These are phyloP conservation scores for Plasmodium gonderi DNA, from an alignment of 169 alveolate genomes.

Conservation along the genomic window DNA sequence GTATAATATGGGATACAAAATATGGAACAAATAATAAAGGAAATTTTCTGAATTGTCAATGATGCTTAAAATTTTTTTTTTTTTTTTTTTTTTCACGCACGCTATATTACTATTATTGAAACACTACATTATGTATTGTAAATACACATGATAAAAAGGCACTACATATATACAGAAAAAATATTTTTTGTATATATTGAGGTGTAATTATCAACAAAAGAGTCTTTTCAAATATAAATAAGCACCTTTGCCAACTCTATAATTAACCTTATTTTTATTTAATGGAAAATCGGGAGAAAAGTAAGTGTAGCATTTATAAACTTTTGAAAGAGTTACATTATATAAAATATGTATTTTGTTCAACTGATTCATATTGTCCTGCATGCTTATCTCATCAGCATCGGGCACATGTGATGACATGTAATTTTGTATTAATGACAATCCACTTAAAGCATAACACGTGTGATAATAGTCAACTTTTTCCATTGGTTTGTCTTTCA, in stretches of 20 bases:
- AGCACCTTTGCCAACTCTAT: slow-evolving; percentile 68
- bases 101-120: not conserved
- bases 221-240: slow-evolving; percentile 58
- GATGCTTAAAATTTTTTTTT: not conserved
- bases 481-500: slow-evolving; percentile 96
- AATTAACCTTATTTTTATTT: slow-evolving; percentile 38
- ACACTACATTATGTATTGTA: not conserved
- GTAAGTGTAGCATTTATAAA: slow-evolving; percentile 54
- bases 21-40: not conserved
- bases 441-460: slow-evolving; percentile 94
- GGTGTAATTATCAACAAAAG: not conserved
- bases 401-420: not conserved
- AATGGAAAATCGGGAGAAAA: slow-evolving; percentile 54
- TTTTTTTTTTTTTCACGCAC: not conserved
- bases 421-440: slow-evolving; percentile 78
- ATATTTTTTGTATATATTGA: not conserved
- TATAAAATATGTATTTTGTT: slow-evolving; percentile 65
- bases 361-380: slow-evolving; percentile 26
- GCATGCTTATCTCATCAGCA: not conserved
- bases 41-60: not conserved
- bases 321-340: slow-evolving; percentile 56
- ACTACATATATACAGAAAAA: not conserved
- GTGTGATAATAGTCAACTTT: slow-evolving; percentile 96
- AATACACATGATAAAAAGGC: not conserved
- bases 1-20: not conserved